A percentile compares a stretch with the other conserved stretches of the same genome.
These are phyloP conservation scores for Colletotrichum karsti DNA, from an alignment of 2,329 filamentous ascomycete genomes.

Conservation along the genomic window DNA sequence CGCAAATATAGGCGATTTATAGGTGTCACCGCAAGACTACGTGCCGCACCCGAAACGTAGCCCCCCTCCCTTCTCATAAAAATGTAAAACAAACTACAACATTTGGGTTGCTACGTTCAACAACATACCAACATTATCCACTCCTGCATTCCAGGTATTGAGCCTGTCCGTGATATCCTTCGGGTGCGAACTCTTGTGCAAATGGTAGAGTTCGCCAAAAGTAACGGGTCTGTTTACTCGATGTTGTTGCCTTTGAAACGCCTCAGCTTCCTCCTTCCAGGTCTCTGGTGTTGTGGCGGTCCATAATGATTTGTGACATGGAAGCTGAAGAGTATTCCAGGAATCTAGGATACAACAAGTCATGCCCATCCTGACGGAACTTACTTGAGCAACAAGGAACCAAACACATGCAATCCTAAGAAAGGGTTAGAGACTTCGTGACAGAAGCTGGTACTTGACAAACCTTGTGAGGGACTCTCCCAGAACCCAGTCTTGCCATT, in stretches of 20 bases:
- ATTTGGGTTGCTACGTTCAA: constrained; percentile 5
- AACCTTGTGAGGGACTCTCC: constrained; percentile 17
- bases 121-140: constrained; percentile 16
- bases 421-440: not conserved
- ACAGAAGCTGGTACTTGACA: not conserved
- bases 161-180: not conserved
- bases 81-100: not conserved
- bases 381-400: constrained; percentile 20
- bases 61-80: too few relatives aligned
- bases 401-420: constrained; percentile 5
- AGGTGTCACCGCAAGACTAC: too few relatives aligned
- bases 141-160: constrained; percentile 19
- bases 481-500: constrained; percentile 20
- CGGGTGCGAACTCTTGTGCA: not conserved
- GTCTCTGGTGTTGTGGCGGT: not conserved
- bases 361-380: not conserved
- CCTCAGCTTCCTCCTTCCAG: constrained; percentile 9
- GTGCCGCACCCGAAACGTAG: too few relatives aligned
- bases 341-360: constrained; percentile 4
- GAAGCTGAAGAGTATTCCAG: constrained; percentile 4
- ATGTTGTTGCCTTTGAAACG: not conserved
- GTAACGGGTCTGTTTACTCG: not conserved
- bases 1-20: too few relatives aligned
- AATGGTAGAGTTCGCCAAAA: constrained; percentile 3
- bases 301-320: constrained; percentile 16